phyloP scores from a whole-genome alignment of 2,329 filamentous ascomycete genomes.

The Cladosporium sp. region DNA sequence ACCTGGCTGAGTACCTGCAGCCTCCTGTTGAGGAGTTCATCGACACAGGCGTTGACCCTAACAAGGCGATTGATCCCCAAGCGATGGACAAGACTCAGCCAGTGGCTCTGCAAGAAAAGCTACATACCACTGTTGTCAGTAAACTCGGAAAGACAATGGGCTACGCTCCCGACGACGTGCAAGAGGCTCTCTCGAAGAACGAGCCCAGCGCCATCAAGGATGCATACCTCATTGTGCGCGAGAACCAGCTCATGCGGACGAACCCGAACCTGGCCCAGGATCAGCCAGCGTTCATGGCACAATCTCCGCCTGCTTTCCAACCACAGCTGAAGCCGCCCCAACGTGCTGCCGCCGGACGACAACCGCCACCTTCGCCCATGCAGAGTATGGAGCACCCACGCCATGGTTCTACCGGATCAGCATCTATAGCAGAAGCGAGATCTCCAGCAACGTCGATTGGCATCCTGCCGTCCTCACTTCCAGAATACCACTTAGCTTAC shows the following conservation, averaged over 20 bases:
- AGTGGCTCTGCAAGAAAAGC: conserved; percentile 74
- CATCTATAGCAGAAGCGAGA: conserved; percentile 35
- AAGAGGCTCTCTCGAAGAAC: conserved; percentile 84
- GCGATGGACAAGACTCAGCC: conserved; percentile 77
- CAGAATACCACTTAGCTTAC: conserved; percentile 84
- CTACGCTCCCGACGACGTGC: conserved; percentile 89
- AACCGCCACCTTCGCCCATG: conserved; percentile 21
- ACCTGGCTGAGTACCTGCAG: conserved; percentile 80
- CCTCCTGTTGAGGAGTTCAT: conserved; percentile 87
- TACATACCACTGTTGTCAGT: conserved; percentile 87
- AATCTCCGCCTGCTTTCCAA: conserved; percentile 51
- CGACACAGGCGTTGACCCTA: conserved; percentile 89
- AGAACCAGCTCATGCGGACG: conserved; percentile 95
- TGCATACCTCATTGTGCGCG: conserved; percentile 94
- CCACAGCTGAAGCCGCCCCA: conserved; percentile 29
- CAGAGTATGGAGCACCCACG: conserved; percentile 12
- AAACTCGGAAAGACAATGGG: conserved; percentile 99
- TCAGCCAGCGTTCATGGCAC: conserved; percentile 52
- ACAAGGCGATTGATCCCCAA: conserved; percentile 80
- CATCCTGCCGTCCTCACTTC: conserved; percentile 84
- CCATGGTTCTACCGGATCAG: conserved; percentile 33
- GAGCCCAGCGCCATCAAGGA: conserved; percentile 98
- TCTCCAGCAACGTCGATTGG: conserved; percentile 71
- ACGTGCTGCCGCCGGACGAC: conserved; percentile 31
- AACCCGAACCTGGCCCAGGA: conserved; percentile 62